A percentile compares a stretch with the other conserved stretches of the same genome.
These are phyloP conservation scores for Kwoniella botswanensis DNA, from an alignment of 768 basidiomycete genomes.

Conservation along the genomic window DNA sequence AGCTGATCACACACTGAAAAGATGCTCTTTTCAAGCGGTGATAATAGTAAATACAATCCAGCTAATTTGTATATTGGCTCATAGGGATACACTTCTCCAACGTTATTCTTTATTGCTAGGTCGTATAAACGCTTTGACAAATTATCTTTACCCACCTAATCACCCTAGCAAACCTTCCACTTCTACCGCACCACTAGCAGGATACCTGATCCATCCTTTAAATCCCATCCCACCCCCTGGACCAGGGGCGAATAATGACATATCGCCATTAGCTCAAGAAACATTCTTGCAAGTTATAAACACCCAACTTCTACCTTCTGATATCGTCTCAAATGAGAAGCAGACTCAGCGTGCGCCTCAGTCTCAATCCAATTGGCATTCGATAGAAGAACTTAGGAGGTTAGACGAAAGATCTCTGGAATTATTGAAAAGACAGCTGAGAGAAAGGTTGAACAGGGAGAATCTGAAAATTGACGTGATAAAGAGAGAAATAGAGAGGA, in stretches of 20 bases:
- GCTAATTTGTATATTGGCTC: neutral
- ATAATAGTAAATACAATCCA: too few species aligned
- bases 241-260: neutral
- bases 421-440: constrained; percentile 17
- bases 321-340: neutral
- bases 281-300: constrained; percentile 47
- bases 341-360: too few species aligned
- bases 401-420: constrained; percentile 26
- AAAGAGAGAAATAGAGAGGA: constrained; percentile 27
- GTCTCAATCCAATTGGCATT: constrained; percentile 9
- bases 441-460: constrained; percentile 26
- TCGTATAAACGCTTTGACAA: constrained; percentile 41
- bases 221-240: constrained; percentile 36
- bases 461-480: constrained; percentile 18
- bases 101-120: constrained; percentile 46
- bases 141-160: constrained; percentile 29
- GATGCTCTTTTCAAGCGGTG: neutral
- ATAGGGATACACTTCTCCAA: constrained; percentile 46
- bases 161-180: constrained; percentile 15
- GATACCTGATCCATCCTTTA: constrained; percentile 45
- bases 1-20: neutral
- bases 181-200: constrained; percentile 1
- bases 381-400: constrained; percentile 22
- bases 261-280: constrained; percentile 32
- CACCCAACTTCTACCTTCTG: constrained; percentile 31